Evolutionary conservation across 768 basidiomycete species (phyloP).

Genomic region (Phaffia australis): DNA sequence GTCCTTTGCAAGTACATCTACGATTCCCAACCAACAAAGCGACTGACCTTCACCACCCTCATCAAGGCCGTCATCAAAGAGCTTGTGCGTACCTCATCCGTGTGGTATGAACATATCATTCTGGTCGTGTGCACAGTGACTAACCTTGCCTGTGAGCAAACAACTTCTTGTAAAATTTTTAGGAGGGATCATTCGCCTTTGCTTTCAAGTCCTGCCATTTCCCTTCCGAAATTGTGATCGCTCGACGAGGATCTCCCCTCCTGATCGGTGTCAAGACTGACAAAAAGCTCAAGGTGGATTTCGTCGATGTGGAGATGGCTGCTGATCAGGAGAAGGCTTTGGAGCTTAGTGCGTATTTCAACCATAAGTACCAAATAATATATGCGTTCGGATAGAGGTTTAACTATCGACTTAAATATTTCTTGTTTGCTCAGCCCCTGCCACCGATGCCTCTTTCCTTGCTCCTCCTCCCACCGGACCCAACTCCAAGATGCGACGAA

Average conservation of each 20-base stretch:
- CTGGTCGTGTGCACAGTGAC: neutral
- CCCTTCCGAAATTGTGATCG: slow-evolving; percentile 90
- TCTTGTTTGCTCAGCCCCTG: neutral
- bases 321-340: slow-evolving; percentile 43
- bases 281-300: slow-evolving; percentile 99
- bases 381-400: slow-evolving; percentile 2
- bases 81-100: slow-evolving; percentile 43
- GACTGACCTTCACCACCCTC: slow-evolving; percentile 75
- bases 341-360: slow-evolving; percentile 41
- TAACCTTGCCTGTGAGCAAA: neutral
- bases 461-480: neutral
- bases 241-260: slow-evolving; percentile 91
- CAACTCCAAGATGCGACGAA: slow-evolving; percentile 64
- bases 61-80: slow-evolving; percentile 95
- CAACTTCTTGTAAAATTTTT: neutral
- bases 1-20: slow-evolving; percentile 93
- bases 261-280: slow-evolving; percentile 98
- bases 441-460: neutral
- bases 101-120: neutral
- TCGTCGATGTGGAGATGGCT: slow-evolving; percentile 93
- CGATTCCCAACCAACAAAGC: slow-evolving; percentile 79
- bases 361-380: neutral
- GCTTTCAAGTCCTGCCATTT: slow-evolving; percentile 96
- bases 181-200: slow-evolving; percentile 95
- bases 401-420: slow-evolving; percentile 1